These are phyloP conservation scores for Penicillium taxi DNA, from an alignment of 495 filamentous ascomycete genomes.

Conservation along the genomic window DNA sequence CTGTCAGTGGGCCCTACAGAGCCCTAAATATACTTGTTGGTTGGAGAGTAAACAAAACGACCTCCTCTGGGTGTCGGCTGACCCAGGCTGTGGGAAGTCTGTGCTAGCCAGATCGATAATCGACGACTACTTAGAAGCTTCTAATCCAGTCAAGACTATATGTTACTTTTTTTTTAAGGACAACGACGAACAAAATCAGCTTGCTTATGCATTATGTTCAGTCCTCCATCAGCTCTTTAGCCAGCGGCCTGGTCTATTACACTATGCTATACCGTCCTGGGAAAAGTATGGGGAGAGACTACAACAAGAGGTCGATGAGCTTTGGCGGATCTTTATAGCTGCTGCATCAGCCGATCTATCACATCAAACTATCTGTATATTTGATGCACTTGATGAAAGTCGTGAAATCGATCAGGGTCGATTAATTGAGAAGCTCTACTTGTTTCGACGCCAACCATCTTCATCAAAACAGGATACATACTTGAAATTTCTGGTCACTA, in stretches of 20 bases:
- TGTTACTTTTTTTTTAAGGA: conserved; percentile 56
- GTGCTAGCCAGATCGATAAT: conserved; percentile 40
- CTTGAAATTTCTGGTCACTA: conserved; percentile 41
- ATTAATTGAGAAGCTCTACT: conserved; percentile 10
- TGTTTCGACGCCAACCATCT: background rate
- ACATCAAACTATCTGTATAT: conserved; percentile 38
- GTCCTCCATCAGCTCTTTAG: conserved; percentile 43
- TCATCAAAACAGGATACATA: background rate
- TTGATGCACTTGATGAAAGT: conserved; percentile 43
- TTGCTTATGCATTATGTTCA: conserved; percentile 31
- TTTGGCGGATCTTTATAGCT: conserved; percentile 36
- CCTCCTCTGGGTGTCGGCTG: conserved; percentile 44
- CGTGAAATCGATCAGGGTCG: conserved; percentile 5
- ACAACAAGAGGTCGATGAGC: conserved; percentile 17
- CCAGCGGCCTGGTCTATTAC: conserved; percentile 23
- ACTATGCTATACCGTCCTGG: conserved; percentile 14
- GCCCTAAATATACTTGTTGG: conserved; percentile 10
- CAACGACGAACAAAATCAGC: conserved; percentile 36
- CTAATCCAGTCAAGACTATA: conserved; percentile 6
- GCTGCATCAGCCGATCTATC: conserved; percentile 22
- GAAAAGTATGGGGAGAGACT: conserved; percentile 21
- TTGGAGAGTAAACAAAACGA: background rate
- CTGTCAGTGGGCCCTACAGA: conserved; percentile 21
- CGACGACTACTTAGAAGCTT: conserved; percentile 21
- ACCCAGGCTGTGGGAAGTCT: conserved; percentile 51